These are phyloP conservation scores for Collybia sordida DNA, from an alignment of 768 basidiomycete genomes.

Conservation along the genomic window DNA sequence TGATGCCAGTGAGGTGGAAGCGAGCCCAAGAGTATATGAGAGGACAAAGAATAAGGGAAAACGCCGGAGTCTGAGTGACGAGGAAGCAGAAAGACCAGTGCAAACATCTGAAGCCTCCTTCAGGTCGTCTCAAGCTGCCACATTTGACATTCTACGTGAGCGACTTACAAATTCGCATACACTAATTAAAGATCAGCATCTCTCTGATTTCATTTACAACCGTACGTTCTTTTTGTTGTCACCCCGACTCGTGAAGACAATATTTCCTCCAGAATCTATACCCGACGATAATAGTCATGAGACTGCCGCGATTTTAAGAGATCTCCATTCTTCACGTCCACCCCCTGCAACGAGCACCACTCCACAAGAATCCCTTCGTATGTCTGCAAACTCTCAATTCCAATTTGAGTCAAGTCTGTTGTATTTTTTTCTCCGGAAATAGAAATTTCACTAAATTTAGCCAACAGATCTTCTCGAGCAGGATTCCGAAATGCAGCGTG, in stretches of 20 bases:
- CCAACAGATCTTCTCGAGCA: conserved; percentile 61
- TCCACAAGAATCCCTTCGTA: conserved; percentile 53
- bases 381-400: conserved; percentile 48
- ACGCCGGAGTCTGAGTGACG: conserved; percentile 64
- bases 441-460: conserved; percentile 8
- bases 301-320: conserved; percentile 34
- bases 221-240: conserved; percentile 26
- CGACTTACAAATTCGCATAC: conserved; percentile 38
- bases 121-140: conserved; percentile 42
- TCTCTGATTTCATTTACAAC: conserved; percentile 29
- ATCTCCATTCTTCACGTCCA: conserved; percentile 36
- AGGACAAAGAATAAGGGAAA: conserved; percentile 46
- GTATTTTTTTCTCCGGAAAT: neutral
- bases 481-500: conserved; percentile 72
- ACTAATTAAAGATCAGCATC: conserved; percentile 34
- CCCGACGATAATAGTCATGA: conserved; percentile 35
- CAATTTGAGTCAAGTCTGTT: conserved; percentile 56
- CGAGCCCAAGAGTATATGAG: conserved; percentile 45
- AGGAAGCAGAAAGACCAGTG: conserved; percentile 52
- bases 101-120: conserved; percentile 33
- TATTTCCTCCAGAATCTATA: conserved; percentile 4
- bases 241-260: neutral
- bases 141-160: conserved; percentile 47
- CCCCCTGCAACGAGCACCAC: conserved; percentile 56
- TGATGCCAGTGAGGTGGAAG: conserved; percentile 59